These are phyloP conservation scores for Trichoderma koningiopsis DNA, from an alignment of 2,329 filamentous ascomycete species.

Conservation along the genomic window DNA sequence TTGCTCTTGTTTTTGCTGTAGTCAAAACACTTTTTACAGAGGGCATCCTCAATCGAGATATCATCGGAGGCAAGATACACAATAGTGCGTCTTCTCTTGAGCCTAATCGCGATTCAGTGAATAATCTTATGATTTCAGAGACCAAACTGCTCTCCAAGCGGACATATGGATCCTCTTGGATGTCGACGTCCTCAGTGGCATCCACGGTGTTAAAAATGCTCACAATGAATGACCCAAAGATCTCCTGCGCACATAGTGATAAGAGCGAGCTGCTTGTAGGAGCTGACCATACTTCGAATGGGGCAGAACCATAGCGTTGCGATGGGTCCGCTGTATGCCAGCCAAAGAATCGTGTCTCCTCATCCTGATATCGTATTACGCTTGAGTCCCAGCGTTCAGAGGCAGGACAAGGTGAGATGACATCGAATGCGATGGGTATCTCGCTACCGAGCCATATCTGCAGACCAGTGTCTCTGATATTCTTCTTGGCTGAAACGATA, in stretches of 20 bases:
- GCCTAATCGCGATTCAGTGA: background rate
- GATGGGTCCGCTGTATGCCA: background rate
- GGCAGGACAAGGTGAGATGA: accelerated
- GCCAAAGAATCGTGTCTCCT: background rate
- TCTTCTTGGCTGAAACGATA: background rate
- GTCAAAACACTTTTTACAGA: background rate
- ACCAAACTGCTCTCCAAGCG: background rate
- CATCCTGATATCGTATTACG: accelerated
- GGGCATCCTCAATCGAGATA: background rate
- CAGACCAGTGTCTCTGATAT: background rate
- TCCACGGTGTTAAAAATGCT: background rate
- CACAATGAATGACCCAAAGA: background rate
- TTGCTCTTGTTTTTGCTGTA: background rate
- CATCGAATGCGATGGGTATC: background rate
- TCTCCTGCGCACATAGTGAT: background rate
- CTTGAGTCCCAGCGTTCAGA: background rate
- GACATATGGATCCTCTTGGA: background rate
- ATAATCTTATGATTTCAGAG: background rate
- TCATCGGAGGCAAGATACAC: background rate
- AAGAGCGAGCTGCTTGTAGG: background rate
- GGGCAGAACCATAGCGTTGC: background rate
- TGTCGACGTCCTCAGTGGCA: background rate
- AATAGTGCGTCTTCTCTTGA: background rate
- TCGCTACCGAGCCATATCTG: background rate
- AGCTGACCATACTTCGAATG: background rate